These are phyloP conservation scores for Candolleomyces aberdarensis DNA, from an alignment of 768 basidiomycete species.

Conservation along the genomic window DNA sequence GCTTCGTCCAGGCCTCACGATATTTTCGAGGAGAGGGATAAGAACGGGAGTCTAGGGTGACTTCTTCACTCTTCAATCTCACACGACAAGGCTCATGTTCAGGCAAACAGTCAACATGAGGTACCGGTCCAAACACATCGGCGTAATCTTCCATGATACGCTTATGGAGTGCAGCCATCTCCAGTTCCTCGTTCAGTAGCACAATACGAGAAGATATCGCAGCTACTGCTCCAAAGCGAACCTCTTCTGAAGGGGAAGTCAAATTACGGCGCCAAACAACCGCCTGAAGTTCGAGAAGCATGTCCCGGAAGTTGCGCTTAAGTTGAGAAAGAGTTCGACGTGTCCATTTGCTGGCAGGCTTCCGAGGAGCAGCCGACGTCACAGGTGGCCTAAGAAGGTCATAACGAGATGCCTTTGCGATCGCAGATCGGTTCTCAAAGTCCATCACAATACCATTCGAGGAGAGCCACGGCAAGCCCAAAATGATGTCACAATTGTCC, in stretches of 20 bases:
- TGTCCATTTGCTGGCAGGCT: too few species aligned
- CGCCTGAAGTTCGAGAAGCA: too few species aligned
- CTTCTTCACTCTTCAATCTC: slow-evolving; percentile 20
- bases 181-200: slow-evolving; percentile 28
- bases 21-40: slow-evolving; percentile 20
- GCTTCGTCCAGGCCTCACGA: slow-evolving; percentile 21
- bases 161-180: slow-evolving; percentile 20
- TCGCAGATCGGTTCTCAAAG: slow-evolving; percentile 10
- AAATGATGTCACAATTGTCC: neutral
- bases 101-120: slow-evolving; percentile 19
- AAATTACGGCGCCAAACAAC: too few species aligned
- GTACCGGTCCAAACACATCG: slow-evolving; percentile 1
- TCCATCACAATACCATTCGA: slow-evolving; percentile 33
- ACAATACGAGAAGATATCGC: slow-evolving; percentile 3
- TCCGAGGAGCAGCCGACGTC: too few species aligned
- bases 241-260: too few species aligned
- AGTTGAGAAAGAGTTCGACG: too few species aligned
- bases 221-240: too few species aligned
- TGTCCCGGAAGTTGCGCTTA: too few species aligned
- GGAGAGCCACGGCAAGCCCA: neutral
- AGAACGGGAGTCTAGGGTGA: slow-evolving; percentile 10
- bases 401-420: slow-evolving; percentile 15
- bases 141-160: neutral
- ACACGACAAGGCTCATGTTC: slow-evolving; percentile 18
- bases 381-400: too few species aligned